phyloP scores from a whole-genome alignment of 495 filamentous ascomycete genomes.

The Copromyces sp. region DNA sequence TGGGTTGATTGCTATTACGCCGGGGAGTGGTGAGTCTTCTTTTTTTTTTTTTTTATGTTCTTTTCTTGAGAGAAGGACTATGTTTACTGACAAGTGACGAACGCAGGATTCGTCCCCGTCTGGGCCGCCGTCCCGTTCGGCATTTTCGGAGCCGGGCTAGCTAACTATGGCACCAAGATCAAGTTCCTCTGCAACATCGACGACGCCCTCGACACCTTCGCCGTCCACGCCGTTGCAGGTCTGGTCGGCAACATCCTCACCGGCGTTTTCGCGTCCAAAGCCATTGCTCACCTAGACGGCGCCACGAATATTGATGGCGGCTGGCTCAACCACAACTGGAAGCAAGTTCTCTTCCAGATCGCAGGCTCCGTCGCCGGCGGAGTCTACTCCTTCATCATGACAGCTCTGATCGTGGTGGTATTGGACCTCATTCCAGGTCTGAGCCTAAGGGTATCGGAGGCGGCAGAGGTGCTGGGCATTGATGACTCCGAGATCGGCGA shows the following conservation, averaged over 20 bases:
- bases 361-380: conserved; percentile 78
- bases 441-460: conserved; percentile 67
- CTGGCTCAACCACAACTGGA: conserved; percentile 85
- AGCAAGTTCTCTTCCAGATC: conserved; percentile 81
- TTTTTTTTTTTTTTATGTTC: neutral
- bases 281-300: conserved; percentile 84
- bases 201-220: conserved; percentile 90
- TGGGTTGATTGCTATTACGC: conserved; percentile 87
- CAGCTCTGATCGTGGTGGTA: conserved; percentile 76
- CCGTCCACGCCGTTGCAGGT: conserved; percentile 81
- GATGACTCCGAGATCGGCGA: conserved; percentile 96
- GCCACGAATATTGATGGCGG: conserved; percentile 62
- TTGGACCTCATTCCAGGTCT: conserved; percentile 83
- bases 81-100: conserved; percentile 2
- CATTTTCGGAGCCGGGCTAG: conserved; percentile 68
- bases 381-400: conserved; percentile 77
- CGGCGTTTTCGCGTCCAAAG: conserved; percentile 86
- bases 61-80: neutral
- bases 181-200: conserved; percentile 84
- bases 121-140: conserved; percentile 93
- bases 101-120: conserved; percentile 67
- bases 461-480: conserved; percentile 83
- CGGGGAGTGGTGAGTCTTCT: conserved; percentile 52
- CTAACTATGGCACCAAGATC: conserved; percentile 95
- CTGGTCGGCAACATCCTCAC: conserved; percentile 84